Base-by-base conservation (phyloP, 345 rosid species). In the Syzygium oleosum region DNA sequence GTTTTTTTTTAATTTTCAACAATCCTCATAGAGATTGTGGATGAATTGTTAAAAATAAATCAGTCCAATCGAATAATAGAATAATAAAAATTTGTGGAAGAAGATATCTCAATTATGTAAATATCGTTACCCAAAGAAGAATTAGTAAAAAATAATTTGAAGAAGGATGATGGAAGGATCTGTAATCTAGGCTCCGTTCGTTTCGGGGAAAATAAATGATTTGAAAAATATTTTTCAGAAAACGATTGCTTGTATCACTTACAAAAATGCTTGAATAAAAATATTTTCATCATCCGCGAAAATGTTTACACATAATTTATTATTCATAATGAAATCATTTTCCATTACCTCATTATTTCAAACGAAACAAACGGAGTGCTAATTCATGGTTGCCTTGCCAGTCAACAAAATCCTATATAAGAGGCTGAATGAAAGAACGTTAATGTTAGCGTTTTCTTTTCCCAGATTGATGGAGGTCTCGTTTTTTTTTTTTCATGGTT, bases 351-450 rank as follows among this genome's bases (percentile, higher is more conserved):
- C 25, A 58, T 58, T 58, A 25, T 4, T 58, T 13, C 65, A 58
- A 25, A n/a, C 1, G n/a, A 4, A 58, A 58, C 3, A 12, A 11
- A 58, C 1, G 0, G 0, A 58, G 27, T 2, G 61, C 65, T 58
- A 25, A 6, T 25, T 58, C 29, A 23, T 56, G 43, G 43, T 41
- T 41, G 43, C 43, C 43, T 41, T 41, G 43, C 43, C 43, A 41
- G 63, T 58, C n/a, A 10, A 58, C 25, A 10, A 29, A 43, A 43
- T 43, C 46, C 46, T 5, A 43, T 43, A 43, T 43, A 43, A 43
- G 29, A 54, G 13, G 27, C 4, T 58, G 65, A 58, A 25, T 25
- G 65, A 58, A 29, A 5, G 31, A 58, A 58, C 65, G 12, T 1
- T 58, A 58, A 11, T 58, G 65, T 58, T 58, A 58, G 29, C 65